A percentile compares a stretch with the other conserved stretches of the same genome.
phyloP scores from a whole-genome alignment of 2,329 filamentous ascomycete species.

The Xylaria sp. region DNA sequence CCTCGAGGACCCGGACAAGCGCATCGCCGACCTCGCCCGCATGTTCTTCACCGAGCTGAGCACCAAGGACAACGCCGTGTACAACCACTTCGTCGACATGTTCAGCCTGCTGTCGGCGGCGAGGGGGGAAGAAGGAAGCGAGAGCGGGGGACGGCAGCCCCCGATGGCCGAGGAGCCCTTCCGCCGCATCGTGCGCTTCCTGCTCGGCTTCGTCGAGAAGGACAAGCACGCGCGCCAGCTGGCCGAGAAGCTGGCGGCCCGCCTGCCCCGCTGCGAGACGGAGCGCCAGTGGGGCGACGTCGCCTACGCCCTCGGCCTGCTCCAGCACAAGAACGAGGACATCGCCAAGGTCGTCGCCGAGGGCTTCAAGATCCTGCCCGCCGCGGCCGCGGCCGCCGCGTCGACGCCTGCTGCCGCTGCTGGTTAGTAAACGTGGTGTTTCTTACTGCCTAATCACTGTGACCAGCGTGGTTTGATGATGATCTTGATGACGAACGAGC shows the following conservation, averaged over 20 bases:
- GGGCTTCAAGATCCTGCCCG: slow-evolving; percentile 74
- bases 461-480: no score
- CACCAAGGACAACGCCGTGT: slow-evolving; percentile 97
- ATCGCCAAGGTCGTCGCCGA: slow-evolving; percentile 76
- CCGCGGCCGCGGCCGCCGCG: slow-evolving; percentile 48
- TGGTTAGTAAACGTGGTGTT: no score
- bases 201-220: slow-evolving; percentile 97
- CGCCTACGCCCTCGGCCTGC: slow-evolving; percentile 82
- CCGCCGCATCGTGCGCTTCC: slow-evolving; percentile 84
- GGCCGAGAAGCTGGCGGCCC: slow-evolving; percentile 86
- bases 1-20: slow-evolving; percentile 91
- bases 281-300: slow-evolving; percentile 98
- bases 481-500: neutral
- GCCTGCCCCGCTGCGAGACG: slow-evolving; percentile 82
- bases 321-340: slow-evolving; percentile 93
- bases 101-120: slow-evolving; percentile 90
- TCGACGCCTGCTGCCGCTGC: no score
- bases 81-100: slow-evolving; percentile 99
- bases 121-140: no score
- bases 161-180: slow-evolving; percentile 85
- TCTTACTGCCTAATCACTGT: no score
- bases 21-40: slow-evolving; percentile 87
- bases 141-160: no score
- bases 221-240: slow-evolving; percentile 97
- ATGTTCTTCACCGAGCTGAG: slow-evolving; percentile 99